Evolutionary conservation across 345 rosid genomes (phyloP).

Genomic region (Camelina neglecta): DNA sequence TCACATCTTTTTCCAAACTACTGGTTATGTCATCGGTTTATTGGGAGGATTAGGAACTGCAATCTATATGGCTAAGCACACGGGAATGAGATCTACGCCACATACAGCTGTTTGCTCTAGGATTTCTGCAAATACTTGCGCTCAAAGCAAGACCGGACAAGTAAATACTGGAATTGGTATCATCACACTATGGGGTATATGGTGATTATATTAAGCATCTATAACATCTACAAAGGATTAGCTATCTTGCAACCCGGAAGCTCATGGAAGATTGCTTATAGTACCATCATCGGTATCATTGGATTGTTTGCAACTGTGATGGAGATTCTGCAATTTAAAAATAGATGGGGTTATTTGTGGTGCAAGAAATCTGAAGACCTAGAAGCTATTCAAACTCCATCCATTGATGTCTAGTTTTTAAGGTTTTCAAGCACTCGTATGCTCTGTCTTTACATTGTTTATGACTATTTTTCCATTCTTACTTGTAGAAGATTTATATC

Average conservation of each 20-base stretch:
- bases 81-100: neutral
- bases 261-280: slow-evolving; percentile 76
- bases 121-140: slow-evolving; percentile 12
- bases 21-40: slow-evolving; percentile 62
- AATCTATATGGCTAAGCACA: slow-evolving; percentile 17
- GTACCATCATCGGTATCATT: slow-evolving; percentile 39
- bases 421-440: no score
- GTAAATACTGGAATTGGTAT: slow-evolving; percentile 69
- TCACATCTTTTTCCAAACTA: slow-evolving; percentile 58
- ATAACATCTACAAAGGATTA: slow-evolving; percentile 73
- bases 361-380: slow-evolving; percentile 1
- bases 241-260: slow-evolving; percentile 57
- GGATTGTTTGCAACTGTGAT: slow-evolving; percentile 15
- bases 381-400: no score
- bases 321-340: slow-evolving; percentile 22
- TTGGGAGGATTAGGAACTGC: slow-evolving; percentile 41
- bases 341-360: slow-evolving; percentile 23
- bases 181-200: slow-evolving; percentile 66
- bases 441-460: no score
- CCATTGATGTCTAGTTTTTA: no score
- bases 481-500: no score
- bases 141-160: slow-evolving; percentile 64
- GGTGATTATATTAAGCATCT: slow-evolving; percentile 55
- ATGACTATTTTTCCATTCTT: no score
- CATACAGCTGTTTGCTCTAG: neutral